These are phyloP conservation scores for Lepiota subincarnata DNA, from an alignment of 768 basidiomycete species.

Conservation along the genomic window DNA sequence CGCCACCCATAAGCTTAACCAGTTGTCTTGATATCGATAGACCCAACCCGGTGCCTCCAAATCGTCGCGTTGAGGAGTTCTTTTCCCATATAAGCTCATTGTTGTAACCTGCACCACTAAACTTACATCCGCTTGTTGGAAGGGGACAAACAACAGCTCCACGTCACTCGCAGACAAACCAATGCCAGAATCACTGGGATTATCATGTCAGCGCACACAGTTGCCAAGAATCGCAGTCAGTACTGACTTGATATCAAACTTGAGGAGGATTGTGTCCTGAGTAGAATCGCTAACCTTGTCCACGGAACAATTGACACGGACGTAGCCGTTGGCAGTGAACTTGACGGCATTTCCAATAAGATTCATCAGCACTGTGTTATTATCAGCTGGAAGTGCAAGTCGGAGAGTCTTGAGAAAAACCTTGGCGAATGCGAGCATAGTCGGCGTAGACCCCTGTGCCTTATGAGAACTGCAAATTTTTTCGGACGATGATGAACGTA, in stretches of 20 bases:
- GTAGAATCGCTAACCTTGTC: slow-evolving; percentile 32
- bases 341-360: slow-evolving; percentile 75
- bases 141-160: slow-evolving; percentile 66
- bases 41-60: slow-evolving; percentile 76
- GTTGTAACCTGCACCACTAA: neutral
- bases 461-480: neutral
- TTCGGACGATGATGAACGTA: slow-evolving; percentile 23
- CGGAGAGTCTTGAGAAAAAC: slow-evolving; percentile 23
- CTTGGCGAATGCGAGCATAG: slow-evolving; percentile 71
- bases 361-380: slow-evolving; percentile 62
- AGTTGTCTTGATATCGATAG: slow-evolving; percentile 71
- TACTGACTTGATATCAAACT: slow-evolving; percentile 61
- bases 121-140: slow-evolving; percentile 66
- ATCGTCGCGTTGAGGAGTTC: slow-evolving; percentile 71
- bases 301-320: slow-evolving; percentile 58
- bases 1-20: slow-evolving; percentile 73
- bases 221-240: neutral
- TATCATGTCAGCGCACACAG: neutral
- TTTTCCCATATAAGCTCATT: slow-evolving; percentile 14
- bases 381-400: neutral
- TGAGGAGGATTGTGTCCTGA: slow-evolving; percentile 46
- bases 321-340: slow-evolving; percentile 62
- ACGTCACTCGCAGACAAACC: slow-evolving; percentile 64
- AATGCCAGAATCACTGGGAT: slow-evolving; percentile 63
- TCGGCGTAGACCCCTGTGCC: slow-evolving; percentile 63